Evolutionary conservation across 495 filamentous ascomycete species (phyloP), one percentile per base, ranked within the genome.

Genomic region (Podospora tetraspora): DNA sequence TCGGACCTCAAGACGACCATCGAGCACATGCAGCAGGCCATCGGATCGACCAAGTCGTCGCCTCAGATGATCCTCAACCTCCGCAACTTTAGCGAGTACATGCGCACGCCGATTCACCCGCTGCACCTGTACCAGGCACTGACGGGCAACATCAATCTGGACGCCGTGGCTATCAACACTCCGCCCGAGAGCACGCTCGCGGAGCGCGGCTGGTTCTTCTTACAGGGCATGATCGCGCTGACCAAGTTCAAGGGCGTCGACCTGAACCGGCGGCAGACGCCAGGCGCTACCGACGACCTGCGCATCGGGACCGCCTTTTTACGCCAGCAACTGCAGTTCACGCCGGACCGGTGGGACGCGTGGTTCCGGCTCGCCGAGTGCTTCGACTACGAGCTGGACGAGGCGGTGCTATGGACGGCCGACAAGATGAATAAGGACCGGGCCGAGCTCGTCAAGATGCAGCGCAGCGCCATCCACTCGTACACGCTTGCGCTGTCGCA

Each of bases 361-460:
- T 99, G 95, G 96, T 97, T 94, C 76, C 88, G 95, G 61, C 84
- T 97, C 7, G 95, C 90, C 12, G 95, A 99, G 71, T 90, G 91
- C 24, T 96, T 94, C 75, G 95, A 98, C 75, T 87, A 89, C 25
- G 91, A 96, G 74, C 78, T 98, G 60, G 96, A 99, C 67, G 96
- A 99, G 74, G 87, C 90, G 2, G 90, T 96, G 12, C 89, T 93
- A 7, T 98, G 96, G 95, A 89, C 88, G n/a, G 91, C 95, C 4
- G 96, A 99, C 65, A 96, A 96, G 74, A 88, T 98, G 75, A 97
- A 98, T 77, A 94, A 91, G 74, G 89, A 91, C 69, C 87, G 87
- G 59, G 78, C 80, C 8, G 92, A 96, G 59, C 77, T 99, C 52
- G 86, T 91, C 19, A 84, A 83, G 22, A 82, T 89, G 68, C 93